phyloP scores from a whole-genome alignment of 2,329 filamentous ascomycete genomes.

The Colletotrichum sp. region DNA sequence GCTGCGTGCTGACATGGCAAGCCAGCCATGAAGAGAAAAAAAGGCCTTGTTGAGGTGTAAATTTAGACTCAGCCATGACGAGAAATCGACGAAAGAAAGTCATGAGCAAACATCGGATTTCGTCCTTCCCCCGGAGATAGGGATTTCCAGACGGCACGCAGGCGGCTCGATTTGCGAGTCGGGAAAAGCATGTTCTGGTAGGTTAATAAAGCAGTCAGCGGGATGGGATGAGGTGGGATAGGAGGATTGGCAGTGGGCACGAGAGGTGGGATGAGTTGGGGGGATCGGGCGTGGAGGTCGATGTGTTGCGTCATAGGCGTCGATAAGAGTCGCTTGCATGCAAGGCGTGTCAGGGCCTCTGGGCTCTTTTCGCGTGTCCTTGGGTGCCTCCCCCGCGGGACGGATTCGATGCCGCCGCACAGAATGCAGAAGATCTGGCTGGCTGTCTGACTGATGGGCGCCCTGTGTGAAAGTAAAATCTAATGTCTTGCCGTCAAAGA shows the following conservation, averaged over 20 bases:
- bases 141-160: neutral
- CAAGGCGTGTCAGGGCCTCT: neutral
- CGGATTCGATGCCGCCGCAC: neutral
- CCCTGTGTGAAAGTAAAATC: conserved; percentile 11
- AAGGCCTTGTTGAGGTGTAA: neutral
- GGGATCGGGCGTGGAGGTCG: neutral
- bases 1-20: neutral
- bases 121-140: neutral
- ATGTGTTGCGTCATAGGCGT: conserved; percentile 18
- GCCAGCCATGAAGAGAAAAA: neutral
- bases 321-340: conserved; percentile 21
- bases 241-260: neutral
- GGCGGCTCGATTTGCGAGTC: neutral
- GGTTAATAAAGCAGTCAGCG: neutral
- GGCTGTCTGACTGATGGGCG: neutral
- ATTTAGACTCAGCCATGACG: conserved; percentile 1
- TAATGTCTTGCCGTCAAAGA: neutral
- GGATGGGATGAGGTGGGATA: neutral
- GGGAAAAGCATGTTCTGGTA: neutral
- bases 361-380: neutral
- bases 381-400: neutral
- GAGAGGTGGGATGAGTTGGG: conserved; percentile 8
- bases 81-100: neutral
- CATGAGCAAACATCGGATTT: neutral
- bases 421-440: neutral